Evolutionary conservation across 1,139 yeast species (phyloP), one percentile per base, ranked within the genome.

Genomic region (Ashbya aceris): DNA sequence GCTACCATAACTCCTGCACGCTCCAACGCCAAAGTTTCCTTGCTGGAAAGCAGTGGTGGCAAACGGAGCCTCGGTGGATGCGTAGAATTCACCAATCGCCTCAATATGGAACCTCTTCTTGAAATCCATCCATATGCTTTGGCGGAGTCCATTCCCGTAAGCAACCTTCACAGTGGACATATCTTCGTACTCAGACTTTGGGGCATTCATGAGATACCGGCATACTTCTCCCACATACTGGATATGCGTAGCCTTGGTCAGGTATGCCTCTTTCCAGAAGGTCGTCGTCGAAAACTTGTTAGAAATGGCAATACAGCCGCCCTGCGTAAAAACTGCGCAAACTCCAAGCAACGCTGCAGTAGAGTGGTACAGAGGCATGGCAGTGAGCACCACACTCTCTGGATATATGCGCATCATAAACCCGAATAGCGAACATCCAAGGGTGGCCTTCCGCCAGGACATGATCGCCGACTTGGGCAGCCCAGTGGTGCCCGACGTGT

Each of bases 171-270:
- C 81, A 13, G 65, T 56, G 57, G 89, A 96, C 36, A 64, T 64
- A 33, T 67, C 64, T 58, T 89, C 96, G 59, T 84, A 89, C 11
- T 71, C 69, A 27, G 65, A 79, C 7, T 64, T 64, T 36, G 82
- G 79, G 1, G 91, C 72, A 51, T 81, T 78, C 48, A 84, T 65
- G 48, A 89, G 70, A 60, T 87, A 91, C 43, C 98, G 76, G 62
- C 97, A 86, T 34, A 87, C 89, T 64, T 91, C 98, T 20, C 98
- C 98, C 11, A 91, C 97, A 53, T 89, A 89, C 65, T 89, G 96
- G 43, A 86, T 74, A 50, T 84, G 85, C 7, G 95, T 83, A 3
- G 96, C 84, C 1, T 71, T 65, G 26, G 79, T 64, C 33, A 84
- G 58, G 53, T 72, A 79, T 5, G 84, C 93, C 61, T 89, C 96